Evolutionary conservation across 2,329 filamentous ascomycete genomes (phyloP).

Genomic region (Hymenoscyphus linearis): DNA sequence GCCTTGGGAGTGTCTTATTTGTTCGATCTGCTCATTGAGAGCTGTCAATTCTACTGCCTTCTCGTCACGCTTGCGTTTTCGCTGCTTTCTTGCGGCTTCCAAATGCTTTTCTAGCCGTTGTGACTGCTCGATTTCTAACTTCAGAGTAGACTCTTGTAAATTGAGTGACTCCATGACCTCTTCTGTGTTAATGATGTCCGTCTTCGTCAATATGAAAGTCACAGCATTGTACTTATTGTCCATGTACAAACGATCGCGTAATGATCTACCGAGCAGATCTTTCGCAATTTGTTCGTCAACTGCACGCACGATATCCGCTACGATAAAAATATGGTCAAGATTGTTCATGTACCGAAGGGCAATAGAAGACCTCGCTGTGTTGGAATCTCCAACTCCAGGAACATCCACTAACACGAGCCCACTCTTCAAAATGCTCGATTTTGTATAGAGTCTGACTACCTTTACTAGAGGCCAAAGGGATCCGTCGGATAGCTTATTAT

Average conservation of each 20-base stretch:
- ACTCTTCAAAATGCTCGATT: constrained; percentile 40
- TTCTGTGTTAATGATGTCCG: neutral
- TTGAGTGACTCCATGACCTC: neutral
- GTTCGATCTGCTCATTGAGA: too few species aligned
- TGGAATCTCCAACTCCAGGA: constrained; percentile 47
- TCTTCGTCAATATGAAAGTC: constrained; percentile 1
- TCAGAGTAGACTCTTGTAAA: constrained; percentile 14
- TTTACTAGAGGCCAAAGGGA: constrained; percentile 36
- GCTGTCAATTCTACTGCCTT: neutral
- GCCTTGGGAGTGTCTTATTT: too few species aligned
- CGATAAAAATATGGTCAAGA: constrained; percentile 41
- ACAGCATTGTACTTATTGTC: neutral
- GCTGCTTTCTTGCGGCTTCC: too few species aligned
- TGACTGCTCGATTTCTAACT: too few species aligned
- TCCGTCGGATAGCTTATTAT: constrained; percentile 29
- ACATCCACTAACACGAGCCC: constrained; percentile 49
- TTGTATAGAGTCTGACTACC: constrained; percentile 39
- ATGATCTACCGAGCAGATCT: neutral
- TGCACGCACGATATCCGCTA: constrained; percentile 42
- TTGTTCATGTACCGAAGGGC: constrained; percentile 42
- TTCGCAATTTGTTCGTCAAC: constrained; percentile 41
- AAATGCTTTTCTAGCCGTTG: too few species aligned
- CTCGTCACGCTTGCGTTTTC: constrained; percentile 6
- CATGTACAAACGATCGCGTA: neutral
- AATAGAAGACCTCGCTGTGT: constrained; percentile 40